These are phyloP conservation scores for Pseudozyma sp. DNA, from an alignment of 1,284 basidiomycete species.

Conservation along the genomic window DNA sequence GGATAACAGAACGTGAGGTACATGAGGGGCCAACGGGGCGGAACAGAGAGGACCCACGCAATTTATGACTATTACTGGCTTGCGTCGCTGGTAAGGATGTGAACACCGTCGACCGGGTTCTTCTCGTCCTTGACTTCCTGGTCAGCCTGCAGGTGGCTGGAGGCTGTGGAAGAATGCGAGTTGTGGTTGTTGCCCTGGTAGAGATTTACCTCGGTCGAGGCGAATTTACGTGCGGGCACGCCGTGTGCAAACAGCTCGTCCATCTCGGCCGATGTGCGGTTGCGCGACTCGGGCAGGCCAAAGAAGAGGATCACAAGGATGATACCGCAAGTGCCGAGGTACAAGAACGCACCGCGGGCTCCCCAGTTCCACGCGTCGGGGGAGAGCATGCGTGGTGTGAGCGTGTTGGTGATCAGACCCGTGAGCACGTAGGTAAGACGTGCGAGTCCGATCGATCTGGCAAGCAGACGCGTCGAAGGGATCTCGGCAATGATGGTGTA, in stretches of 20 bases:
- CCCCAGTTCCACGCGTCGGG: constrained; percentile 70
- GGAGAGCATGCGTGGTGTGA: constrained; percentile 70
- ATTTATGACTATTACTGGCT: too few species aligned
- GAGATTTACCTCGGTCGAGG: too few species aligned
- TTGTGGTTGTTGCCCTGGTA: too few species aligned
- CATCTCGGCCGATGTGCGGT: constrained; percentile 57
- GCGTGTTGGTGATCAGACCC: constrained; percentile 68
- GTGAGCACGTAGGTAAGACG: constrained; percentile 70
- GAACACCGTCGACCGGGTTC: too few species aligned
- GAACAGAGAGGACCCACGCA: too few species aligned
- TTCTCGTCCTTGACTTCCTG: not conserved
- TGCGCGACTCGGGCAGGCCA: constrained; percentile 59
- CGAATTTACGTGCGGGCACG: constrained; percentile 67
- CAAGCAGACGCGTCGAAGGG: constrained; percentile 70
- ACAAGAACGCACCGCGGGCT: constrained; percentile 69
- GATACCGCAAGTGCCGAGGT: constrained; percentile 66
- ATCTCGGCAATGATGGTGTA: constrained; percentile 71
- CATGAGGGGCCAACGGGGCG: too few species aligned
- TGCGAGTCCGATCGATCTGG: constrained; percentile 73
- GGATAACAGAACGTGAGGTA: too few species aligned
- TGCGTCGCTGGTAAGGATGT: too few species aligned
- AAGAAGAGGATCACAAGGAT: constrained; percentile 50
- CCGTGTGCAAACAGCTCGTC: constrained; percentile 59
- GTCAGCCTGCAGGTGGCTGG: too few species aligned
- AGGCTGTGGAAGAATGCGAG: too few species aligned